Conservation (phyloP, 441 rosid genomes). For the Mallotus repandus region DNA sequence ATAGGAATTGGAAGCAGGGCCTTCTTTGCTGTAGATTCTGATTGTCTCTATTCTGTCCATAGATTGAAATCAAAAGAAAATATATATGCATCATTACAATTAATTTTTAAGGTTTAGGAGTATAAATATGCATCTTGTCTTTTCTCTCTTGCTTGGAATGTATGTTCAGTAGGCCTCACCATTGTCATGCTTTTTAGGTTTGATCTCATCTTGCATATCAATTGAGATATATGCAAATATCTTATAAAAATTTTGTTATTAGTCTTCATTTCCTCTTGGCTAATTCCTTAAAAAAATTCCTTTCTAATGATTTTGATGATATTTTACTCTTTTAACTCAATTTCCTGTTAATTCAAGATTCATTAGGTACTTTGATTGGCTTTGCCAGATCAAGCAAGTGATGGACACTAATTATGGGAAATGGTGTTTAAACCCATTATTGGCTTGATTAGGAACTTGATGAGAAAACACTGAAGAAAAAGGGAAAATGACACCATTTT, state of each 20-base stretch:
- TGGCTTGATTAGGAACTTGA: no score
- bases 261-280: neutral
- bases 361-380: no score
- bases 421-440: no score
- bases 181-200: constrained; percentile 2
- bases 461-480: no score
- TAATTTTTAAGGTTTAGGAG: constrained; percentile 19
- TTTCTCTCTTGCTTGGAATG: constrained; percentile 20
- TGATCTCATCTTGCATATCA: constrained; percentile 5
- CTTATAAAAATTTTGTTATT: neutral
- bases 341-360: neutral
- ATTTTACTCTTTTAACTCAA: no score
- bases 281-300: no score
- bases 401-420: no score
- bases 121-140: constrained; percentile 24
- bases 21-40: constrained; percentile 91
- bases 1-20: constrained; percentile 57
- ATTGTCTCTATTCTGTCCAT: constrained; percentile 27
- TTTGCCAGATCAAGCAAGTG: no score
- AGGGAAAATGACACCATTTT: no score
- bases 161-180: constrained; percentile 16
- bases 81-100: constrained; percentile 10
- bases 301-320: no score
- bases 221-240: constrained; percentile 14
- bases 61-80: constrained; percentile 22